These are phyloP conservation scores for Geotrichum cucujoidarum DNA, from an alignment of 1,139 yeast species.

Conservation along the genomic window DNA sequence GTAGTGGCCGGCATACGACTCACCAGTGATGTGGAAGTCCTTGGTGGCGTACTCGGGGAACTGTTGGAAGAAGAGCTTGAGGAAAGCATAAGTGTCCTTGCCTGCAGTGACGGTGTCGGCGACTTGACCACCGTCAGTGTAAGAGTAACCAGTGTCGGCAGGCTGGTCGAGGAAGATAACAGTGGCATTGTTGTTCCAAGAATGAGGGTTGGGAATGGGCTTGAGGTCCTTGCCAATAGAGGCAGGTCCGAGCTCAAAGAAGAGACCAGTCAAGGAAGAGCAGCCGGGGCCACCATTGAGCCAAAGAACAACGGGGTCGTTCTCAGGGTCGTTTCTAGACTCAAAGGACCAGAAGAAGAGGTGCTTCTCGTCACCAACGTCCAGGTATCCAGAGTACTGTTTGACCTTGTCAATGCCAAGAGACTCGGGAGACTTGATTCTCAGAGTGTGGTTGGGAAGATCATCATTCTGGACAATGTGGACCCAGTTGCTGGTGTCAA, in stretches of 20 bases:
- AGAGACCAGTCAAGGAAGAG: slow-evolving; percentile 83
- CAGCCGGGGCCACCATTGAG: slow-evolving; percentile 92
- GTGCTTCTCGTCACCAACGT: slow-evolving; percentile 79
- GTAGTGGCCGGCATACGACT: slow-evolving; percentile 85
- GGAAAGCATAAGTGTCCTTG: slow-evolving; percentile 70
- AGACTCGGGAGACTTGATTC: slow-evolving; percentile 51
- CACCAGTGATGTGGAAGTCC: slow-evolving; percentile 80
- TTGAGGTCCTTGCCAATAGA: slow-evolving; percentile 60
- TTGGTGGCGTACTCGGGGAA: slow-evolving; percentile 57
- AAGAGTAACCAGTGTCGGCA: slow-evolving; percentile 88
- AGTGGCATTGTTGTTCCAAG: slow-evolving; percentile 88
- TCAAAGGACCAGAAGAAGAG: slow-evolving; percentile 84
- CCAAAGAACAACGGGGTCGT: slow-evolving; percentile 84
- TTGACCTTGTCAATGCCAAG: slow-evolving; percentile 68
- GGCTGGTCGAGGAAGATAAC: slow-evolving; percentile 94
- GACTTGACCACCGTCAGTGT: slow-evolving; percentile 49
- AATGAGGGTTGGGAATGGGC: slow-evolving; percentile 69
- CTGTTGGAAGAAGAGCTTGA: slow-evolving; percentile 70
- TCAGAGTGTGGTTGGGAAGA: slow-evolving; percentile 19
- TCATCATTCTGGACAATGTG: slow-evolving; percentile 15
- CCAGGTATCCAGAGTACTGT: slow-evolving; percentile 85
- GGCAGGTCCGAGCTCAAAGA: slow-evolving; percentile 87
- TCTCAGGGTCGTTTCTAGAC: slow-evolving; percentile 81
- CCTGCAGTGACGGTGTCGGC: slow-evolving; percentile 67
- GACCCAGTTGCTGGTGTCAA: slow-evolving; percentile 17